A percentile compares a stretch with the other conserved stretches of the same genome.
phyloP scores from a whole-genome alignment of 306 rosid species.

The cucumber (Cucumis sativus) region DNA sequence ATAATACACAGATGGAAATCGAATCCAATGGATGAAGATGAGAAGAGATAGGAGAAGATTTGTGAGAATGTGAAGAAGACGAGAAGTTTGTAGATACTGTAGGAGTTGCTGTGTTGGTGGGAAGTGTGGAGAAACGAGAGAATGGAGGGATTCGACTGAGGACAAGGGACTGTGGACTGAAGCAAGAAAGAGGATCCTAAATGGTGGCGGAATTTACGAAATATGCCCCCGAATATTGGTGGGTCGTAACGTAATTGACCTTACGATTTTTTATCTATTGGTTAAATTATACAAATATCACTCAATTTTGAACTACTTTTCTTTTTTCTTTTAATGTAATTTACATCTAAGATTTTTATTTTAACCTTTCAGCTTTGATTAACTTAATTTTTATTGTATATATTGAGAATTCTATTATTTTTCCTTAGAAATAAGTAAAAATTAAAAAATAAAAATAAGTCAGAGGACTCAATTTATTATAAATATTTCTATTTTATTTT shows the following conservation, averaged over 20 bases:
- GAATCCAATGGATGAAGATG: not conserved
- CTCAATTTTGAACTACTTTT: no score
- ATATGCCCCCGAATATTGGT: not conserved
- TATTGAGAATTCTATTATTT: no score
- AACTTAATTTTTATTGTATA: no score
- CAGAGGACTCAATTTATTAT: no score
- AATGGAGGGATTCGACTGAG: not conserved
- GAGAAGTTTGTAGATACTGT: not conserved
- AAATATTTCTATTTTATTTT: no score
- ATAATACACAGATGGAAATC: not conserved
- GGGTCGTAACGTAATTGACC: not conserved
- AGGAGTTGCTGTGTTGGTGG: not conserved
- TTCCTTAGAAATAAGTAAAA: no score
- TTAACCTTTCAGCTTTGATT: no score
- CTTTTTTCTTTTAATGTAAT: no score
- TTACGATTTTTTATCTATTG: no score
- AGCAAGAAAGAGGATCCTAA: conserved; percentile 2
- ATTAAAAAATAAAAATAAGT: no score
- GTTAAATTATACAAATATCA: no score
- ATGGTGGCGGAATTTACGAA: conserved; percentile 13
- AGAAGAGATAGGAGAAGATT: not conserved
- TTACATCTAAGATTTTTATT: no score
- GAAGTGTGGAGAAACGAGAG: not conserved
- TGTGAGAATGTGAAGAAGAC: not conserved
- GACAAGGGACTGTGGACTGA: not conserved